Evolutionary conservation across 345 rosid genomes (phyloP).

Genomic region (Citrus maxima): DNA sequence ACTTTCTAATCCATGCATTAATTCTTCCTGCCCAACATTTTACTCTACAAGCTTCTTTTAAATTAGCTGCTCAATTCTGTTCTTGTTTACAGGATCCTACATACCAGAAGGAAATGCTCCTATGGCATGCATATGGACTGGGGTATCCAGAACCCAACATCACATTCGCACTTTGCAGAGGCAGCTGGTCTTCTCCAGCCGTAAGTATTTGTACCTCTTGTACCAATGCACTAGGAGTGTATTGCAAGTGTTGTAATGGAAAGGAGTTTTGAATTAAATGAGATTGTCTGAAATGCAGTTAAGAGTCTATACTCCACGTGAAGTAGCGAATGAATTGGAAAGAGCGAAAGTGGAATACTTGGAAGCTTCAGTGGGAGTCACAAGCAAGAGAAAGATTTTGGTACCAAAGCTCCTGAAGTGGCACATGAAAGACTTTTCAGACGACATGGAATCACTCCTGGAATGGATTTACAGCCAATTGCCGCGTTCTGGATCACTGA

Average conservation of each 20-base stretch:
- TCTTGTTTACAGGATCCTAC: conserved; percentile 40
- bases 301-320: conserved; percentile 69
- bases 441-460: conserved; percentile 66
- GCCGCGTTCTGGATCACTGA: conserved; percentile 60
- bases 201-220: conserved; percentile 36
- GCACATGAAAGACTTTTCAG: conserved; percentile 91
- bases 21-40: no score
- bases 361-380: conserved; percentile 77
- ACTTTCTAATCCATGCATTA: neutral
- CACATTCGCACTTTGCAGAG: conserved; percentile 87
- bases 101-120: conserved; percentile 80
- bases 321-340: conserved; percentile 65
- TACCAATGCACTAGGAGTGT: neutral
- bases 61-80: conserved; percentile 7
- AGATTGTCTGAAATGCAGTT: conserved; percentile 43
- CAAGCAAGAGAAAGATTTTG: conserved; percentile 72
- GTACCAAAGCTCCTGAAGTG: conserved; percentile 85
- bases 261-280: neutral
- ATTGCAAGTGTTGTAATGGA: neutral
- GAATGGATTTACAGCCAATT: conserved; percentile 92
- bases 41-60: neutral
- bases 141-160: conserved; percentile 91
- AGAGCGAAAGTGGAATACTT: conserved; percentile 75
- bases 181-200: conserved; percentile 95
- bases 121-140: conserved; percentile 71